Evolutionary conservation across 2,329 filamentous ascomycete species (phyloP).

Genomic region (Didymosphaeria variabile): DNA sequence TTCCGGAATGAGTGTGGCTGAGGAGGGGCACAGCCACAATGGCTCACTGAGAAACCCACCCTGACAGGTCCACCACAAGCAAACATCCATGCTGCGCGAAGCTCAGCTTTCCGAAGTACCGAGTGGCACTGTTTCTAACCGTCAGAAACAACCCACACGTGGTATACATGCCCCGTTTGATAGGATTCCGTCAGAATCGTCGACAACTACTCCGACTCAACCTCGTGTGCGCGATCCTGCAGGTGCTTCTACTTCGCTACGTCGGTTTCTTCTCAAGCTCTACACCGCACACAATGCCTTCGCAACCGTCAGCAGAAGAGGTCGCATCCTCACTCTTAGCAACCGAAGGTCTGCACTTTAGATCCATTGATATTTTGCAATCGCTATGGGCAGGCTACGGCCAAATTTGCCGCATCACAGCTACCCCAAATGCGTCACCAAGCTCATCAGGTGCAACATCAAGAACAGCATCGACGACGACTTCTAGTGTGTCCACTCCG

Average conservation of each 20-base stretch:
- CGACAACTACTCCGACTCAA: conserved; percentile 4
- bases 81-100: background rate
- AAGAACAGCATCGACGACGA: conserved; percentile 22
- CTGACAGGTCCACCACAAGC: background rate
- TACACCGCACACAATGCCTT: conserved; percentile 52
- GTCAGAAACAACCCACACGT: background rate
- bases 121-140: background rate
- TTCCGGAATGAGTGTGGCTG: background rate
- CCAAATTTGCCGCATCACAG: conserved; percentile 65
- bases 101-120: no score
- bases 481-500: conserved; percentile 21
- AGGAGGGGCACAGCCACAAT: background rate
- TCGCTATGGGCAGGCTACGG: conserved; percentile 61
- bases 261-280: background rate
- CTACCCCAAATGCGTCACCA: conserved; percentile 32
- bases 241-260: background rate
- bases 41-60: background rate
- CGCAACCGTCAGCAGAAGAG: conserved; percentile 23
- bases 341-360: conserved; percentile 32
- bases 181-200: background rate
- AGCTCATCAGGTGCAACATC: conserved; percentile 23
- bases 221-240: background rate
- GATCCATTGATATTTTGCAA: conserved; percentile 46
- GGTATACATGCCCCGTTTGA: conserved; percentile 5
- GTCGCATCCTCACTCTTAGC: conserved; percentile 41